Percentiles rank a stretch among this genome's conserved stretches.
phyloP scores from a whole-genome alignment of 352 stramenopile genomes.

The Elongisporangium senticosum region DNA sequence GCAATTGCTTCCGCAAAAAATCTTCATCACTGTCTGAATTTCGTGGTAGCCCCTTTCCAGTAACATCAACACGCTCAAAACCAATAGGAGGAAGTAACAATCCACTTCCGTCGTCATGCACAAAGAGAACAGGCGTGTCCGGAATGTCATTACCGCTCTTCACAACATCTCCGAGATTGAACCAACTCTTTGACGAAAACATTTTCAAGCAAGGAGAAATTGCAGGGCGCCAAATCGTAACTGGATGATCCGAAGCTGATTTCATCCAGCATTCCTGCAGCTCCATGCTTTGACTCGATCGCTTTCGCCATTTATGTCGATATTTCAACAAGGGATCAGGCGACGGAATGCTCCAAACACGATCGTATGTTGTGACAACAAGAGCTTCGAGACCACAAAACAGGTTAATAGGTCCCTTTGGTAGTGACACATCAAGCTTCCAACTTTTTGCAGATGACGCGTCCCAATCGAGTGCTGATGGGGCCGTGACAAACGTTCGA shows the following conservation, averaged over 20 bases:
- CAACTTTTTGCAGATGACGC: conserved; percentile 23
- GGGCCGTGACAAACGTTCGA: conserved; percentile 38
- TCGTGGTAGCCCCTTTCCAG: conserved; percentile 68
- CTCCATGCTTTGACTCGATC: conserved; percentile 4
- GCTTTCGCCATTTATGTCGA: conserved; percentile 79
- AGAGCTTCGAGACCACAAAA: conserved; percentile 68
- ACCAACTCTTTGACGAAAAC: conserved; percentile 37
- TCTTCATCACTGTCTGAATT: conserved; percentile 71
- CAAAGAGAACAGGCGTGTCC: conserved; percentile 45
- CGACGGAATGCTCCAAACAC: conserved; percentile 77
- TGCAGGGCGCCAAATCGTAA: conserved; percentile 72
- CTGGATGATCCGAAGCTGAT: conserved; percentile 36
- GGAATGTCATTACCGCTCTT: conserved; percentile 56
- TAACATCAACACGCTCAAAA: conserved; percentile 81
- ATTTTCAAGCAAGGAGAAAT: conserved; percentile 38
- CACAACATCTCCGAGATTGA: conserved; percentile 65
- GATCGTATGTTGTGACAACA: conserved; percentile 72
- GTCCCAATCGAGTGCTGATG: conserved; percentile 39
- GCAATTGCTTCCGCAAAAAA: conserved; percentile 80
- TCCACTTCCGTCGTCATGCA: conserved; percentile 47
- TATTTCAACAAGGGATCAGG: conserved; percentile 73
- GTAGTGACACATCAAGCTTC: conserved; percentile 41
- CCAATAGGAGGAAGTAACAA: conserved; percentile 53
- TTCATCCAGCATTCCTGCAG: conserved; percentile 27
- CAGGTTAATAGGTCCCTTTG: conserved; percentile 68